Conservation (phyloP, 208 protist genomes). For the Novymonas esmeraldas region DNA sequence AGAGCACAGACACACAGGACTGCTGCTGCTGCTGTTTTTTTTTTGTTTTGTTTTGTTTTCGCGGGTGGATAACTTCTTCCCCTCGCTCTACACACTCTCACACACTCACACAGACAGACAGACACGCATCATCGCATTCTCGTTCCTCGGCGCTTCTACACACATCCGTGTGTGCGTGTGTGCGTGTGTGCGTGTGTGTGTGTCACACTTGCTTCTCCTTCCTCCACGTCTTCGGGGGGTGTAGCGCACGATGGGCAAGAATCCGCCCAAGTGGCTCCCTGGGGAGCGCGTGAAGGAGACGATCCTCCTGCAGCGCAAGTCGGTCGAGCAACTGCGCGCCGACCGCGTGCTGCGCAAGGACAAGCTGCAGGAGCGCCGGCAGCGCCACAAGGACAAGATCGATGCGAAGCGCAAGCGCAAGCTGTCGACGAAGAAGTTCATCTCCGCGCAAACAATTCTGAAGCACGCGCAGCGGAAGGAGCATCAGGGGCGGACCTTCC, state of each 20-base stretch:
- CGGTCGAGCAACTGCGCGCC: constrained; percentile 86
- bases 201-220: too few species aligned
- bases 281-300: constrained; percentile 93
- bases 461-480: constrained; percentile 84
- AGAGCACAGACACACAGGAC: too few species aligned
- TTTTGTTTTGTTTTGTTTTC: too few species aligned
- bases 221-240: too few species aligned
- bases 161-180: too few species aligned
- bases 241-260: constrained; percentile 73
- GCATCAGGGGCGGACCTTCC: constrained; percentile 65
- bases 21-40: too few species aligned
- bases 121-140: too few species aligned
- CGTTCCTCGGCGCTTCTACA: too few species aligned
- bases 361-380: constrained; percentile 79
- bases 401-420: constrained; percentile 86
- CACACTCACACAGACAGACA: too few species aligned
- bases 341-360: constrained; percentile 83
- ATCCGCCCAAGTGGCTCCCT: constrained; percentile 90
- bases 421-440: constrained; percentile 87
- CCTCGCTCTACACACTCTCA: too few species aligned
- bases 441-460: constrained; percentile 82
- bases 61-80: too few species aligned
- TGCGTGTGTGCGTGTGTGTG: too few species aligned
- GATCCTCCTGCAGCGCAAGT: constrained; percentile 90
- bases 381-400: constrained; percentile 82